Evolutionary conservation across 1,139 yeast species (phyloP).

Genomic region (Yamadazyma aaseri): DNA sequence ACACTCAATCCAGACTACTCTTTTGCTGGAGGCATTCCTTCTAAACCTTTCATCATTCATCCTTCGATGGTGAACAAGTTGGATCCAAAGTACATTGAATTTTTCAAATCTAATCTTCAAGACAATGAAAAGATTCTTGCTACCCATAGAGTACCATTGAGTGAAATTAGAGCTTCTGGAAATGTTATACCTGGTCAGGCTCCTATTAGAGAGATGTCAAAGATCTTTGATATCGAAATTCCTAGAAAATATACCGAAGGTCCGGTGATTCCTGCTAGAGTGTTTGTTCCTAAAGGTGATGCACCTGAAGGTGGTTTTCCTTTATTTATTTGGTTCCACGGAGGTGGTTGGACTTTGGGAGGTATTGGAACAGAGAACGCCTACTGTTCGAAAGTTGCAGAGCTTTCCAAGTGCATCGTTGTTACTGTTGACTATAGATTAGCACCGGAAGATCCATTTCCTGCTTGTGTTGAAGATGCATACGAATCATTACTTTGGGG

Average conservation of each 20-base stretch:
- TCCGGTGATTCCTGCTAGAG: constrained; percentile 35
- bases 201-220: constrained; percentile 25
- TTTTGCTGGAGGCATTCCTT: constrained; percentile 21
- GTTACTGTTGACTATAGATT: constrained; percentile 42
- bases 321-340: constrained; percentile 46
- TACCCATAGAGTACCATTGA: constrained; percentile 42
- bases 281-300: constrained; percentile 37
- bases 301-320: constrained; percentile 46
- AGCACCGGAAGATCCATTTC: constrained; percentile 53
- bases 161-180: constrained; percentile 38
- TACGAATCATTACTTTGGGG: constrained; percentile 31
- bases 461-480: constrained; percentile 49
- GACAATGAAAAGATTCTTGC: constrained; percentile 33
- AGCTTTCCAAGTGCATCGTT: constrained; percentile 34
- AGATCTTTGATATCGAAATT: constrained; percentile 32
- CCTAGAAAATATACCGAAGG: constrained; percentile 33
- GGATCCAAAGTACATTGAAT: constrained; percentile 35
- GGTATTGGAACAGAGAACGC: constrained; percentile 44
- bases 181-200: constrained; percentile 48
- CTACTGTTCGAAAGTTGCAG: constrained; percentile 43
- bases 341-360: constrained; percentile 54
- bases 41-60: constrained; percentile 24
- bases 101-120: constrained; percentile 29
- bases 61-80: constrained; percentile 19
- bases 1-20: constrained; percentile 19